These are phyloP conservation scores for Zymoseptoria passerinii DNA, from an alignment of 2,329 filamentous ascomycete species.

Conservation along the genomic window DNA sequence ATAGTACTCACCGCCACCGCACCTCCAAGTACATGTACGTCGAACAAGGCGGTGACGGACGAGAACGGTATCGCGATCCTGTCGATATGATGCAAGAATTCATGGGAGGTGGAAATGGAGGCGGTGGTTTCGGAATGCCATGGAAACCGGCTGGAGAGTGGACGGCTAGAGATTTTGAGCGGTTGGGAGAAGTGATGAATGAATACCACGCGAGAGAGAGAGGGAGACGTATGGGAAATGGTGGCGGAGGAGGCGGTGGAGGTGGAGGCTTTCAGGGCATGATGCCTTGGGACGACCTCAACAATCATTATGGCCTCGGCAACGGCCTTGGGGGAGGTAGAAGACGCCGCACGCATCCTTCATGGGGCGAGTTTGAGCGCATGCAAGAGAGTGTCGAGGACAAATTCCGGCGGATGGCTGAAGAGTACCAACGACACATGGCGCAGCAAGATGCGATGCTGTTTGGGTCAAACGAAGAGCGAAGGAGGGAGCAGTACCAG, in stretches of 20 bases:
- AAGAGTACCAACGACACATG: constrained; percentile 15
- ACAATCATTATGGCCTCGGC: constrained; percentile 3
- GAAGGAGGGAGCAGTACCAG: constrained; percentile 19
- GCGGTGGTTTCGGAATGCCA: constrained; percentile 2
- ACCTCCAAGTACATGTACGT: constrained; percentile 20
- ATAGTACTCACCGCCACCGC: constrained; percentile 10
- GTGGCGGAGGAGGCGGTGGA: constrained; percentile 4
- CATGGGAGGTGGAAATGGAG: constrained; percentile 8
- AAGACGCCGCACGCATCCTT: neutral
- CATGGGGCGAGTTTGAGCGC: constrained; percentile 11
- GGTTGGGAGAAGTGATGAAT: constrained; percentile 18
- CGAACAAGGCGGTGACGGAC: constrained; percentile 18
- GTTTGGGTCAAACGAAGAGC: constrained; percentile 20
- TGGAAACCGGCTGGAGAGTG: constrained; percentile 17
- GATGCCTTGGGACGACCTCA: constrained; percentile 4
- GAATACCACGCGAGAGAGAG: constrained; percentile 16
- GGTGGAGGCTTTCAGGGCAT: constrained; percentile 1
- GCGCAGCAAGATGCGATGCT: constrained; percentile 15
- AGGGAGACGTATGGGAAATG: constrained; percentile 6
- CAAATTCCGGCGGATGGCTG: constrained; percentile 13
- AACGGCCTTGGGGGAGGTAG: constrained; percentile 1
- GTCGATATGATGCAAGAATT: constrained; percentile 17
- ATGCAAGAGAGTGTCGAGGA: constrained; percentile 11
- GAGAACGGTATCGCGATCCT: constrained; percentile 19
- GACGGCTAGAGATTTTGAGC: constrained; percentile 22